phyloP scores from a whole-genome alignment of 108 stramenopile genomes.

The Cylindrotheca closterium region DNA sequence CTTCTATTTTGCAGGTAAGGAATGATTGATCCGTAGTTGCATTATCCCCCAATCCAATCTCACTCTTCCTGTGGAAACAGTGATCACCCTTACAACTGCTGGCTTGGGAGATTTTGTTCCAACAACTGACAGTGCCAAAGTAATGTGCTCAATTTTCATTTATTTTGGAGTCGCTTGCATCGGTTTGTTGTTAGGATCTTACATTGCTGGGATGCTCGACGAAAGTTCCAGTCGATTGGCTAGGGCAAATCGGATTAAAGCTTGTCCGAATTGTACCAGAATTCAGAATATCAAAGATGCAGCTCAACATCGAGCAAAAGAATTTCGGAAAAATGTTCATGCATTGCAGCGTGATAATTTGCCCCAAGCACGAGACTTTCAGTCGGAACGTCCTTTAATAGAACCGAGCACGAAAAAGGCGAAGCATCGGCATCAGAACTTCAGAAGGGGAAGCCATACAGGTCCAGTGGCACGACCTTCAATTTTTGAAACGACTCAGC shows the following conservation, averaged over 20 bases:
- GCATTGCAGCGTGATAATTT: neutral
- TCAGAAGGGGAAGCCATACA: no score
- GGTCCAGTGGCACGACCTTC: no score
- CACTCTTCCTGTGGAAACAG: constrained; percentile 16
- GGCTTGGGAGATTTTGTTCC: constrained; percentile 90
- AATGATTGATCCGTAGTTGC: neutral
- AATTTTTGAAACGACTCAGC: no score
- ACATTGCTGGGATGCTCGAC: constrained; percentile 79
- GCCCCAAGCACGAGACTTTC: neutral
- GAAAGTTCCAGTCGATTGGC: constrained; percentile 64
- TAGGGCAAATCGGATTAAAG: constrained; percentile 49
- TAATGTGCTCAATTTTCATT: constrained; percentile 86
- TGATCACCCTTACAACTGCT: constrained; percentile 77
- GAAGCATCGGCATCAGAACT: neutral
- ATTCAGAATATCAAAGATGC: constrained; percentile 46
- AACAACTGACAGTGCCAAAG: constrained; percentile 70
- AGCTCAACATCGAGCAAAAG: constrained; percentile 6
- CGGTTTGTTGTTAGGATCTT: constrained; percentile 86
- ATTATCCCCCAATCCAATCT: neutral
- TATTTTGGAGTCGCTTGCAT: constrained; percentile 89
- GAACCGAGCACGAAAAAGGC: neutral
- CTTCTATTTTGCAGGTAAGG: constrained; percentile 73
- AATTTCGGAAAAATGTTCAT: neutral
- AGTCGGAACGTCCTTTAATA: neutral
- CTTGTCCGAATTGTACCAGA: constrained; percentile 77